Conservation (phyloP, 129 eudicot genomes). For the Saussurea involucrata region DNA sequence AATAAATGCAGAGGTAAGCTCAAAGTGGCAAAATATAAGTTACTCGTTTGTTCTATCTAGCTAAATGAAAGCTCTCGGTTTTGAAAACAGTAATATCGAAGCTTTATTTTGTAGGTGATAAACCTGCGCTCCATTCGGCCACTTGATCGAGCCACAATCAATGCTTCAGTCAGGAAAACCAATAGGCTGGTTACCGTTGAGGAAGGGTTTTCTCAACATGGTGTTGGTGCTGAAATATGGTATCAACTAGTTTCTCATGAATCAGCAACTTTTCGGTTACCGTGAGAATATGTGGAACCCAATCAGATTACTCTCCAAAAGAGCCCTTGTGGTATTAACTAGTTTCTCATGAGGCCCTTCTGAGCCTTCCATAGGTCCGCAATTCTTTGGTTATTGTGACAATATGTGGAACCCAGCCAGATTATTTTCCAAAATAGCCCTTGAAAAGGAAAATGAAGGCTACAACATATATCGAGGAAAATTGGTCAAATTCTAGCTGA, state of each 20-base stretch:
- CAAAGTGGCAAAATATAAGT: background rate
- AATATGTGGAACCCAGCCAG: no score
- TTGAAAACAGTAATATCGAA: background rate
- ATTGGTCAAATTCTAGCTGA: background rate
- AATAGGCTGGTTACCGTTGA: conserved; percentile 87
- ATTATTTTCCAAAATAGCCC: background rate
- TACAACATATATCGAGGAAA: background rate
- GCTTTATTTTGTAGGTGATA: conserved; percentile 52
- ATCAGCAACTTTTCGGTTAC: background rate
- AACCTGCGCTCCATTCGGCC: conserved; percentile 90
- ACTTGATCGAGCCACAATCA: conserved; percentile 86
- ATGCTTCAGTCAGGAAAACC: conserved; percentile 88
- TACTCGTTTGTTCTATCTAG: background rate
- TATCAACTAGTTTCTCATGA: conserved; percentile 14
- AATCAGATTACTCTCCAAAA: background rate
- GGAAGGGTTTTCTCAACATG: conserved; percentile 95
- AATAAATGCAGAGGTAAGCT: conserved; percentile 80
- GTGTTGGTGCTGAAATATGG: conserved; percentile 99
- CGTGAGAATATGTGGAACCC: background rate
- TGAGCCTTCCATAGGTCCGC: no score
- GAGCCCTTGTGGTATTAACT: no score
- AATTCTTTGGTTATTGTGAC: no score
- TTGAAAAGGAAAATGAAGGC: background rate
- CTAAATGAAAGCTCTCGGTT: background rate
- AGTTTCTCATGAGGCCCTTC: no score